These are phyloP conservation scores for Sesbania bispinosa DNA, from an alignment of 306 rosid species.

Conservation along the genomic window DNA sequence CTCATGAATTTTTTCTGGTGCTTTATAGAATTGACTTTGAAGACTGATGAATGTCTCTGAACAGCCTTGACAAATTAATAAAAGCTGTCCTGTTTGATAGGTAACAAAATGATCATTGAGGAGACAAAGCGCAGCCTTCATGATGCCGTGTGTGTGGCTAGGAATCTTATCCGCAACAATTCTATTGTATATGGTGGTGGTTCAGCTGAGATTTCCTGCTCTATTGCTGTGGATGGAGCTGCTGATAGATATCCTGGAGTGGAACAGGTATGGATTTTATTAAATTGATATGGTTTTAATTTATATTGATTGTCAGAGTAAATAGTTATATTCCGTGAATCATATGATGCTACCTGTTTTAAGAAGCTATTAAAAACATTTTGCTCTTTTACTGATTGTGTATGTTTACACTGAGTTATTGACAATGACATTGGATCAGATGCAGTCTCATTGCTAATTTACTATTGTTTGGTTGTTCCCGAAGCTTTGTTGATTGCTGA, in stretches of 20 bases:
- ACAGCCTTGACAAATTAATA: conserved; percentile 19
- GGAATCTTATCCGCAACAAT: conserved; percentile 97
- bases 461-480: background rate
- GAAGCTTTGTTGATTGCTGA: background rate
- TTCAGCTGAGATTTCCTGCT: conserved; percentile 86
- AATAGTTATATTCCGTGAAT: background rate
- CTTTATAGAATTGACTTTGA: background rate
- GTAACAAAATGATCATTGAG: conserved; percentile 97
- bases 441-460: background rate
- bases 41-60: background rate
- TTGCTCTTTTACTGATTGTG: background rate
- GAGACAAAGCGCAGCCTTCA: conserved; percentile 98
- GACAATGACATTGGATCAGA: background rate
- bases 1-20: background rate
- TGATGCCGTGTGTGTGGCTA: conserved; percentile 93
- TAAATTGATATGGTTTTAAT: background rate
- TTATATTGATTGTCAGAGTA: background rate
- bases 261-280: conserved; percentile 64
- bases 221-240: conserved; percentile 88
- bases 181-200: conserved; percentile 99
- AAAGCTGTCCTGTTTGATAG: conserved; percentile 38
- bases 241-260: conserved; percentile 92
- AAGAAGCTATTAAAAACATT: background rate
- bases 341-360: background rate
- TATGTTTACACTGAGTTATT: background rate